These are phyloP conservation scores for Irpex sp. DNA, from an alignment of 1,284 basidiomycete species.

Conservation along the genomic window DNA sequence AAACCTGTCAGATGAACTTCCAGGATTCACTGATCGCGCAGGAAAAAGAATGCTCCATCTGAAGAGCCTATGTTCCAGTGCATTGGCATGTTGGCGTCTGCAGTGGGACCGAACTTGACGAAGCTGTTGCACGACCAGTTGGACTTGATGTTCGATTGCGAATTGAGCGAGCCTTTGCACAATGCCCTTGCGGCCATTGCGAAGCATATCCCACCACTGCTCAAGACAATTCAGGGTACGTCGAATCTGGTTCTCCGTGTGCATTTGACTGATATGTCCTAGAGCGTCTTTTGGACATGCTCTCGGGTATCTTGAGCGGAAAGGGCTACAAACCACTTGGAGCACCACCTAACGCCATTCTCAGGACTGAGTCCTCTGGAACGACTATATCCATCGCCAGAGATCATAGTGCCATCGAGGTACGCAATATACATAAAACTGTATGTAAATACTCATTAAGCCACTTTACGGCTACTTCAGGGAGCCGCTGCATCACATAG, in stretches of 20 bases:
- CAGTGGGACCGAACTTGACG: slow-evolving; percentile 95
- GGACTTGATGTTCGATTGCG: slow-evolving; percentile 95
- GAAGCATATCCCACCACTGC: slow-evolving; percentile 84
- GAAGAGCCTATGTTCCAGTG: slow-evolving; percentile 99
- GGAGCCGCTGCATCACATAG: slow-evolving; percentile 51
- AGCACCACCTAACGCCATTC: slow-evolving; percentile 64
- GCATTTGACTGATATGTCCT: not conserved
- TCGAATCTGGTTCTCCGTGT: slow-evolving; percentile 1
- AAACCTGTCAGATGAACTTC: not conserved
- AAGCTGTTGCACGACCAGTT: slow-evolving; percentile 95
- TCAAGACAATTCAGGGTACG: slow-evolving; percentile 89
- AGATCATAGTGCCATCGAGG: slow-evolving; percentile 62
- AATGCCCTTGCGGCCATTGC: slow-evolving; percentile 88
- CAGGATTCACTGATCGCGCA: slow-evolving; percentile 25
- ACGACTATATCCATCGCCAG: slow-evolving; percentile 31
- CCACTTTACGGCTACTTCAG: slow-evolving; percentile 23
- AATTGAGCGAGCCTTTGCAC: slow-evolving; percentile 86
- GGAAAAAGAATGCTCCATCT: slow-evolving; percentile 90
- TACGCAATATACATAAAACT: slow-evolving; percentile 18
- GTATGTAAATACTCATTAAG: not conserved
- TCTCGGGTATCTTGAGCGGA: slow-evolving; percentile 79
- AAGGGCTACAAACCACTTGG: slow-evolving; percentile 86
- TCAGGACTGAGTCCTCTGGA: slow-evolving; percentile 18
- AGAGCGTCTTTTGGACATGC: slow-evolving; percentile 85
- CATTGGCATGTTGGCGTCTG: slow-evolving; percentile 92